Base-by-base conservation (phyloP, 257 asterid genomes). In the Mitragyna speciosa region DNA sequence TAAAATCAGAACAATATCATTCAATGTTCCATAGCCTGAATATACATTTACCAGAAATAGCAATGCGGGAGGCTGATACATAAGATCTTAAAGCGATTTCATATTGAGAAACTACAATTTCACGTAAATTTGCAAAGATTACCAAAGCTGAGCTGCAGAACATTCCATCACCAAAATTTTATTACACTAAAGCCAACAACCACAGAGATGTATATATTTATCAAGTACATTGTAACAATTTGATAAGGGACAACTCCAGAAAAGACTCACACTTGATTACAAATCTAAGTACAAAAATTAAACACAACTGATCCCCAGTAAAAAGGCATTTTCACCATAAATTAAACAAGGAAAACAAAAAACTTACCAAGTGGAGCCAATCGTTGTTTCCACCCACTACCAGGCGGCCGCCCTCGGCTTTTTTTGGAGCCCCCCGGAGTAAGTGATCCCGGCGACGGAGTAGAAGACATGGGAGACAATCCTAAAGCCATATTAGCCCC, bases 341-440 rank as follows among this genome's bases (percentile, higher is more conserved):
- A 82, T 63, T 7, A 51, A 81, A n/a, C 47, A 11, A 70, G 61
- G 69, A 30, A 5, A 59, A n/a, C n/a, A 70, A 33, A 6, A 65
- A 78, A 28, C 82, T 76, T 83, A 94, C 99, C 99, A 81, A 96
- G 97, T 54, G 97, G 93, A 67, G 99, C 98, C 63, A 96, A 91
- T 84, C 92, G 85, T 90, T 96, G 99, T 87, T 92, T 96, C 97
- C 99, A 91, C 24, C 99, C 98, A 70, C 86, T 88, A 76, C 99
- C 99, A 2, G 95, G 98, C 6, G 99, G 99, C 48, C 99, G 84
- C 7, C 99, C 99, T 77, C 92, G 83, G 2, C 86, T 77, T 17
- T 87, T 89, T 70, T 85, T 92, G 5, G 92, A 91, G 3, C 92
- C 90, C 0, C 79, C 31, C 0, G 97, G 82, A 56, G 88, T 85